These are phyloP conservation scores for Phyllosticta citriasiana DNA, from an alignment of 2,329 filamentous ascomycete genomes.

Conservation along the genomic window DNA sequence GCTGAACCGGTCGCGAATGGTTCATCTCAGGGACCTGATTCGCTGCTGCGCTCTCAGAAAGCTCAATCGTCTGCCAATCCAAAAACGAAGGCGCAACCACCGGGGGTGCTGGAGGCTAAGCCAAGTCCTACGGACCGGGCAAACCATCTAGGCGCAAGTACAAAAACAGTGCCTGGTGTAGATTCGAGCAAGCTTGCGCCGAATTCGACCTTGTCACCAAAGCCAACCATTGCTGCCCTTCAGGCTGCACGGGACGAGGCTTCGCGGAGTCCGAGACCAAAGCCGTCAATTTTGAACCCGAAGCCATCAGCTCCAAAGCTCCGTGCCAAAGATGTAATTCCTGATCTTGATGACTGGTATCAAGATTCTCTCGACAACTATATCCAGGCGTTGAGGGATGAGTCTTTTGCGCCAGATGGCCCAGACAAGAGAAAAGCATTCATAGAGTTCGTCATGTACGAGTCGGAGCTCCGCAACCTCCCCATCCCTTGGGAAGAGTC, in stretches of 20 bases:
- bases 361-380: constrained; percentile 46
- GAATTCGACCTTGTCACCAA: background rate
- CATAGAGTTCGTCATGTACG: constrained; percentile 35
- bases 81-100: background rate
- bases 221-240: background rate
- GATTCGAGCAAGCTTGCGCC: background rate
- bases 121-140: background rate
- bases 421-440: constrained; percentile 46
- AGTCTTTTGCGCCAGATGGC: constrained; percentile 38
- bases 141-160: background rate
- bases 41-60: background rate
- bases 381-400: constrained; percentile 44
- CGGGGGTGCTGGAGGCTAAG: background rate
- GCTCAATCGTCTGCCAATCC: background rate
- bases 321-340: constrained; percentile 27
- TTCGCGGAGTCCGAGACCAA: background rate
- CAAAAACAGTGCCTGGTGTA: background rate
- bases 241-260: background rate
- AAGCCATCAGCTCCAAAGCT: constrained; percentile 12
- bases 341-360: constrained; percentile 48
- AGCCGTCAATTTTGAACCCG: background rate
- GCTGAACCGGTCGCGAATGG: background rate
- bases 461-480: constrained; percentile 30
- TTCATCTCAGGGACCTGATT: background rate
- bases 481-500: background rate